Evolutionary conservation across 2,329 filamentous ascomycete species (phyloP), one percentile per base, ranked within the genome.

Genomic region (Chaetomiaceae sp.): DNA sequence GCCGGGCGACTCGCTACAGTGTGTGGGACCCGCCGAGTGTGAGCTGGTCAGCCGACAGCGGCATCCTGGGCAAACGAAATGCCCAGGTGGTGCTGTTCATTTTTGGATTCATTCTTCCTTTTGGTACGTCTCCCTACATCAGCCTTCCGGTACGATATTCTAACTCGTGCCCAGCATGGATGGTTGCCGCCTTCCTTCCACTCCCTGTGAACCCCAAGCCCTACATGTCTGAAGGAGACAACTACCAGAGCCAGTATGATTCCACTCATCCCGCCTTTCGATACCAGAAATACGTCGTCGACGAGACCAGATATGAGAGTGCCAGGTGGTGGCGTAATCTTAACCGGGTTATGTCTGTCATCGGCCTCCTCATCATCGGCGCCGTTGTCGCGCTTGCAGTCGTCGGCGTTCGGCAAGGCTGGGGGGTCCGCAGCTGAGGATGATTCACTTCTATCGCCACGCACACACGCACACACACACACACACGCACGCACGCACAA

Each of bases 21-120:
- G 75, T 84, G 14, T 94, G 89, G 87, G 81, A 84, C 55, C 84
- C 89, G 1, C 89, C 89, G 1, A 85, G 84, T 1, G 72, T 87
- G 20, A 81, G 83, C 55, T 87, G 84, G 70, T 79, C 79, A 9
- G 70, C 79, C 2, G 81, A 83, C 34, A 80, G 79, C 32, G 77
- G 79, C 14, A 64, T 81, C 3, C 76, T 86, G 58, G 84, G 84
- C 46, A 79, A 80, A 58, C 80, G 87, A 56, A 91, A 91, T 64
- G 71, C 83, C 42, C 90, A 95, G 68, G 78, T 92, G 27, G 73
- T 86, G 48, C 73, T 89, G 44, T 95, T 95, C 69, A 81, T 84
- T 51, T 37, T 86, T 42, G 90, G 90, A 21, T 95, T 95, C 64
- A 72, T 92, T 42, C 82, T 90, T 64, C 90, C 89, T 5, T 77